phyloP scores from a whole-genome alignment of 352 stramenopile species.

The Globisporangium ultimum region DNA sequence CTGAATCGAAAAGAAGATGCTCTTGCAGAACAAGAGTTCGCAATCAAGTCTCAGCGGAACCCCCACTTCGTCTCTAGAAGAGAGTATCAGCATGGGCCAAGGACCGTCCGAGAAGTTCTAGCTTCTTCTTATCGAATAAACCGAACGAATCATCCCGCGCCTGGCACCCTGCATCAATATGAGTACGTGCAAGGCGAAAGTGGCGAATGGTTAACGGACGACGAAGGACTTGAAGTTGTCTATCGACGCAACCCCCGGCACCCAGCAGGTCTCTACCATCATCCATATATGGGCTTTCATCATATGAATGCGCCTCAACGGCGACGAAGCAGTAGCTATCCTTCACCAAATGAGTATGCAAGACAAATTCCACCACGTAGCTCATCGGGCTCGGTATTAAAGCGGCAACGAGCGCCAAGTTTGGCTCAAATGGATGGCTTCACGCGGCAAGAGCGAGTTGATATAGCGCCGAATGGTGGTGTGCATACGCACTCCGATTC shows the following conservation, averaged over 20 bases:
- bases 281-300: slow-evolving; percentile 4
- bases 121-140: slow-evolving; percentile 5
- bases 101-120: slow-evolving; percentile 3
- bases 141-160: neutral
- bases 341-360: neutral
- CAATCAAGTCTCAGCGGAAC: slow-evolving; percentile 2
- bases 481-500: neutral
- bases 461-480: slow-evolving; percentile 10
- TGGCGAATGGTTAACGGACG: slow-evolving; percentile 15
- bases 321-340: slow-evolving; percentile 3
- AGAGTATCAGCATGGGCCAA: neutral
- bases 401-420: slow-evolving; percentile 10
- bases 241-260: slow-evolving; percentile 13
- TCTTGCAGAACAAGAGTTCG: slow-evolving; percentile 6
- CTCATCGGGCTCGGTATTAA: neutral
- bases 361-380: neutral
- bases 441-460: slow-evolving; percentile 7
- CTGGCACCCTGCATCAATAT: neutral
- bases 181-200: slow-evolving; percentile 6
- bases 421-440: slow-evolving; percentile 3
- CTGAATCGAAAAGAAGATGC: slow-evolving; percentile 14
- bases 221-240: slow-evolving; percentile 7
- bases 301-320: neutral
- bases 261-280: slow-evolving; percentile 3
- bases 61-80: slow-evolving; percentile 2